Evolutionary conservation across 2,329 filamentous ascomycete genomes (phyloP), one percentile per base, ranked within the genome.

Genomic region (Talaromyces sp.): DNA sequence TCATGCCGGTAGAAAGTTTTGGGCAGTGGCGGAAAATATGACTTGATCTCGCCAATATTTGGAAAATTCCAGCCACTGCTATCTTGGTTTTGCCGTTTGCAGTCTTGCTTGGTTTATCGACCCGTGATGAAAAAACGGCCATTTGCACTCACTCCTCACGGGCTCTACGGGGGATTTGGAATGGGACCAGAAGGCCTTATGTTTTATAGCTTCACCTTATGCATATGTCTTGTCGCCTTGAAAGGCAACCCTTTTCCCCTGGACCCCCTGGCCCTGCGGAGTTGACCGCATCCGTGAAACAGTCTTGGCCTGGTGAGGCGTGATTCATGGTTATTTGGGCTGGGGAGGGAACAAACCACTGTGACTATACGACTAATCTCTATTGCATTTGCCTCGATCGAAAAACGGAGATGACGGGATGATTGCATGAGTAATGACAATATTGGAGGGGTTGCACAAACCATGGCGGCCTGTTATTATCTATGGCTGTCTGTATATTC

Each of bases 1-100:
- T n/a, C 35, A 50, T 19, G 52, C 56, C 14, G 59, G 56, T n/a
- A 54, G 57, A 26, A 59, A 50, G 17, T 54, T 61, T 8, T 63
- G 61, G 61, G 56, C 50, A 19, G 51, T 61, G 17, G 53, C 56
- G 38, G 29, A 38, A 26, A 27, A n/a, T 12, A n/a, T 52, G 48
- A 52, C 24, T 19, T 52, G 48, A 52, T 52, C 8, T 10, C 19
- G 11, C 26, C 17, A 26, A 12, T n/a, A 26, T 19, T 6, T 17
- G 43, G 43, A 24, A n/a, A 46, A 11, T 19, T 46, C 43, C 43
- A 19, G 17, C 21, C 43, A 21, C 7, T 21, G n/a, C 41, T 14
- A 46, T 24, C 2, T 46, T 46, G 4, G 24, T 21, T 46, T 46
- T 46, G 19, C 43, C 19, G 19, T 46, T 24, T 46, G n/a, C 19